phyloP scores from a whole-genome alignment of 164 flowering plant species.

The Cinnamomum chago region DNA sequence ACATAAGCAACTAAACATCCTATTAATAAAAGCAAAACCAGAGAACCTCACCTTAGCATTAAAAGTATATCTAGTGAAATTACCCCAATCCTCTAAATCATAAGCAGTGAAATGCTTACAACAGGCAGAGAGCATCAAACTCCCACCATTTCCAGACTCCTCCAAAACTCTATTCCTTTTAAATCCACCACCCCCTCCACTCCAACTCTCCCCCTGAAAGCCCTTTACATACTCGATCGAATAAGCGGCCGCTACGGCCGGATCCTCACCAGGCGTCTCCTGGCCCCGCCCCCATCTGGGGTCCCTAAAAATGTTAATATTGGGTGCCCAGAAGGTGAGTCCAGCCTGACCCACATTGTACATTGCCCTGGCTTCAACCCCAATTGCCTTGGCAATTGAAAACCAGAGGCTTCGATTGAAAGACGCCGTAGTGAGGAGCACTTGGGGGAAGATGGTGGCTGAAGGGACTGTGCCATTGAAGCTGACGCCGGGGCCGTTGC shows the following conservation, averaged over 20 bases:
- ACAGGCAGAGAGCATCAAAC: constrained; percentile 87
- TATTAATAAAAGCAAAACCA: background rate
- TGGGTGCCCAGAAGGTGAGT: constrained; percentile 52
- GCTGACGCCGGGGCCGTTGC: constrained; percentile 31
- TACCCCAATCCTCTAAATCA: constrained; percentile 85
- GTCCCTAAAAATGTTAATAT: constrained; percentile 43
- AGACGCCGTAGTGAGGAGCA: constrained; percentile 36
- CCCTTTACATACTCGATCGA: constrained; percentile 38
- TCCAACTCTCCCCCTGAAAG: constrained; percentile 31
- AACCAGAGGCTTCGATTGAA: constrained; percentile 39
- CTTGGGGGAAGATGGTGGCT: constrained; percentile 48
- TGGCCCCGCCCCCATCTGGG: constrained; percentile 57
- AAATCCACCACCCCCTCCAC: background rate
- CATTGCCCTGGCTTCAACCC: constrained; percentile 41
- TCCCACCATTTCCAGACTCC: constrained; percentile 22
- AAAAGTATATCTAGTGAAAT: constrained; percentile 67
- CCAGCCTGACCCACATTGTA: constrained; percentile 46
- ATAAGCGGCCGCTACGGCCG: constrained; percentile 27
- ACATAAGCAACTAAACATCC: background rate
- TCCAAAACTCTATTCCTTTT: constrained; percentile 32
- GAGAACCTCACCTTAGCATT: constrained; percentile 69
- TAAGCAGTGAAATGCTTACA: constrained; percentile 94
- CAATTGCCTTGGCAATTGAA: constrained; percentile 31
- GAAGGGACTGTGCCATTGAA: constrained; percentile 26
- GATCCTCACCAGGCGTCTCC: constrained; percentile 53